Base-by-base conservation (phyloP, 140 eudicot species). In the Cichorium intybus region DNA sequence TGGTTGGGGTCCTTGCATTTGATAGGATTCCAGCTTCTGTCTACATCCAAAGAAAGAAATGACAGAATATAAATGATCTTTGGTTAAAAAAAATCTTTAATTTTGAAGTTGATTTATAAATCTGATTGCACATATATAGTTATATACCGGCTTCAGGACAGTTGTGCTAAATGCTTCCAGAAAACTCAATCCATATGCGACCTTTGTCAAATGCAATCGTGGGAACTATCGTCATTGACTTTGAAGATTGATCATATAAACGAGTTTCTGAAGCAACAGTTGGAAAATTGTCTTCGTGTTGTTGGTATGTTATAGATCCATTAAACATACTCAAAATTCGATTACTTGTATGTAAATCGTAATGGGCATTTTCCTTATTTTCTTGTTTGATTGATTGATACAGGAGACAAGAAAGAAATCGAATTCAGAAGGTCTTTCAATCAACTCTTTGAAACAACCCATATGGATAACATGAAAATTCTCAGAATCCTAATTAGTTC, bases 151-250 rank as follows among this genome's bases (percentile, higher is more conserved):
- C n/a, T n/a, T n/a, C n/a, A n/a, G n/a, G n/a, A n/a, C n/a, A n/a
- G n/a, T n/a, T n/a, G n/a, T n/a, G n/a, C n/a, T n/a, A n/a, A n/a
- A n/a, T n/a, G n/a, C n/a, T n/a, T n/a, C n/a, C n/a, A n/a, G n/a
- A n/a, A n/a, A n/a, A n/a, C n/a, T n/a, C n/a, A n/a, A n/a, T n/a
- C n/a, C n/a, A n/a, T n/a, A n/a, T n/a, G n/a, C n/a, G n/a, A n/a
- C n/a, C n/a, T n/a, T n/a, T n/a, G n/a, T n/a, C n/a, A n/a, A n/a
- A n/a, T 64, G 61, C 82, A 77, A 39, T 68, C 88, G 7, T 86
- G 95, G 95, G 95, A 86, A 74, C 60, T 86, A 31, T 80, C 83
- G 9, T 74, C 75, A 61, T 71, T 82, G 69, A 55, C 61, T 47
- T 79, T 80, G 62, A 82, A 81, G 75, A 75, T 83, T 51, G 72